Evolutionary conservation across 148 eudicot genomes (phyloP).

Genomic region (Rhododendron griersonianum): DNA sequence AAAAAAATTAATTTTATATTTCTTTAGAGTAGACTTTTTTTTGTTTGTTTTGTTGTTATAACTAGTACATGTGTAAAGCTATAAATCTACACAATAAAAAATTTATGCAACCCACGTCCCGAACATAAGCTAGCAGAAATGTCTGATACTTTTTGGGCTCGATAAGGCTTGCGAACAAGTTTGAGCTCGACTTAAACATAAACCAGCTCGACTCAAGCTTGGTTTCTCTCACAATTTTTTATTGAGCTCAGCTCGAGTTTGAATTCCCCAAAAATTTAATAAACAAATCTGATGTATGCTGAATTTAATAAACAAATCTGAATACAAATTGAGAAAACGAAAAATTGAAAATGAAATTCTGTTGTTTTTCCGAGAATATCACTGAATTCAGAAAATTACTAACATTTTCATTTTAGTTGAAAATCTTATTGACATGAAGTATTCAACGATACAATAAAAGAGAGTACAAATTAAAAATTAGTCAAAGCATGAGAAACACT

Average conservation of each 20-base stretch:
- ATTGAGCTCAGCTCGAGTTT: background rate
- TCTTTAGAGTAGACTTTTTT: background rate
- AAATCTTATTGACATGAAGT: background rate
- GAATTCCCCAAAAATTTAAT: background rate
- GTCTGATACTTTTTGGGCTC: too few species aligned
- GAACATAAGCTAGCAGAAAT: too few species aligned
- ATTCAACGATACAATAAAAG: background rate
- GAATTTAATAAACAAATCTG: background rate
- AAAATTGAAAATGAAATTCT: background rate
- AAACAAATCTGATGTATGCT: background rate
- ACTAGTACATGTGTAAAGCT: background rate
- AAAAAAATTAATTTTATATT: too few species aligned
- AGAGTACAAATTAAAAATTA: background rate
- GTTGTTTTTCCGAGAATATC: too few species aligned
- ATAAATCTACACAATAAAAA: too few species aligned
- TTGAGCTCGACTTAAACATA: too few species aligned
- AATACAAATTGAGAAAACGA: background rate
- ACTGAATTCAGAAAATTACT: too few species aligned
- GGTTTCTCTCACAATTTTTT: background rate
- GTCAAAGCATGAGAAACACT: background rate
- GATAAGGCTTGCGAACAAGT: too few species aligned
- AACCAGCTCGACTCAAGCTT: background rate
- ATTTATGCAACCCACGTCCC: background rate
- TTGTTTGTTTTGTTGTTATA: background rate
- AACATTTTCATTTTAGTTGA: background rate